Conservation (phyloP, 140 eudicot species). For the Cichorium intybus region DNA sequence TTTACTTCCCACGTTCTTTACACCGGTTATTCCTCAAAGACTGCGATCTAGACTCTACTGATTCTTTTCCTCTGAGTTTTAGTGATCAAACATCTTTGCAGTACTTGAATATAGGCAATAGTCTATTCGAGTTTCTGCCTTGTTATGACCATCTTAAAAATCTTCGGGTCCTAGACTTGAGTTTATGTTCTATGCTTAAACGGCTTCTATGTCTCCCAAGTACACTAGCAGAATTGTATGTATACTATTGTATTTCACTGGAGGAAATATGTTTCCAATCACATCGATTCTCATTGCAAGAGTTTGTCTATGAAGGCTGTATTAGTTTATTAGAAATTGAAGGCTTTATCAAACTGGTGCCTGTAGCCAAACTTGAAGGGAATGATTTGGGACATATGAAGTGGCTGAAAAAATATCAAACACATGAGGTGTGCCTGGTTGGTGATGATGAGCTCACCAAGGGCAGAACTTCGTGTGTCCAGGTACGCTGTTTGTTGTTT, state of each 20-base stretch:
- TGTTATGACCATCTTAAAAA: constrained; percentile 1
- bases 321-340: constrained; percentile 1
- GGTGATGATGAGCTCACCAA: constrained; percentile 20
- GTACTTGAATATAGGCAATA: constrained; percentile 17
- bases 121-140: constrained; percentile 6
- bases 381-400: constrained; percentile 1
- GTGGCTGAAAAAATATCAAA: not conserved
- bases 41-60: not conserved
- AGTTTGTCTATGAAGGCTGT: constrained; percentile 17
- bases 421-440: not conserved
- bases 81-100: constrained; percentile 6
- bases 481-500: not conserved
- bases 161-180: constrained; percentile 24
- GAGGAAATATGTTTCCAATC: constrained; percentile 1
- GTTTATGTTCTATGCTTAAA: constrained; percentile 10
- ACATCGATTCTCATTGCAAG: not conserved
- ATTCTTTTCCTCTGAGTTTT: constrained; percentile 9
- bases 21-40: not conserved
- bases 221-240: constrained; percentile 12
- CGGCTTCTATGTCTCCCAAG: constrained; percentile 2
- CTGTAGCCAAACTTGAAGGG: constrained; percentile 5
- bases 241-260: constrained; percentile 6
- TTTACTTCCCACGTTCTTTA: constrained; percentile 6
- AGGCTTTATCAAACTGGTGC: constrained; percentile 14
- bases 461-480: not conserved